Evolutionary conservation across 2,329 filamentous ascomycete species (phyloP).

Genomic region (Apiospora rasikravindrae): DNA sequence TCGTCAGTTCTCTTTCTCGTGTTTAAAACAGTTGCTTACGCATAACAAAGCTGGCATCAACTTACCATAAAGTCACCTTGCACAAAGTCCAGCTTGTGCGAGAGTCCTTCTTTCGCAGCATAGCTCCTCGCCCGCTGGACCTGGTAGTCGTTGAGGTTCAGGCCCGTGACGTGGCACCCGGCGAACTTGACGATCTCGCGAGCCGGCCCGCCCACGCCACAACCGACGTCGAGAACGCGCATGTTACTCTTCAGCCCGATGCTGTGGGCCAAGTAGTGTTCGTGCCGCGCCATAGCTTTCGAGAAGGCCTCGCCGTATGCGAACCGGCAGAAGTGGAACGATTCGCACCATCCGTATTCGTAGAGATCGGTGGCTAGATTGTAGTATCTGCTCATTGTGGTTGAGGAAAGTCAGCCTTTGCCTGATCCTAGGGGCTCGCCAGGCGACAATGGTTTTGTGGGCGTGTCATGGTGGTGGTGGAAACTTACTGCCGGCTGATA

Average conservation of each 20-base stretch:
- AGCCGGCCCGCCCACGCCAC: constrained; percentile 77
- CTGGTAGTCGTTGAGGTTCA: constrained; percentile 86
- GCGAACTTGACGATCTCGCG: constrained; percentile 77
- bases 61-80: constrained; percentile 79
- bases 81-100: constrained; percentile 67
- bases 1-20: neutral
- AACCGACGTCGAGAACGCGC: constrained; percentile 76
- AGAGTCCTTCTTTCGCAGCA: constrained; percentile 68
- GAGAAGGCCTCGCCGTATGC: constrained; percentile 71
- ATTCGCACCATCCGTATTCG: constrained; percentile 77
- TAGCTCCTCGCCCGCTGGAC: constrained; percentile 74
- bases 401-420: neutral
- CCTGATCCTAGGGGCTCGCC: neutral
- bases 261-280: constrained; percentile 76
- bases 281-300: constrained; percentile 76
- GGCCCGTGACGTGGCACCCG: constrained; percentile 69
- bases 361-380: constrained; percentile 76
- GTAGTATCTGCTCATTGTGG: constrained; percentile 62
- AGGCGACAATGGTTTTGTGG: no score
- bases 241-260: constrained; percentile 70
- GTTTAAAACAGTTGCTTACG: neutral
- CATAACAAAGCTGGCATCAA: no score
- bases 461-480: neutral
- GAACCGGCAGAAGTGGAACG: constrained; percentile 82
- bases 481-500: constrained; percentile 69